These are phyloP conservation scores for Candida andamanensis DNA, from an alignment of 805 yeast genomes.

Conservation along the genomic window DNA sequence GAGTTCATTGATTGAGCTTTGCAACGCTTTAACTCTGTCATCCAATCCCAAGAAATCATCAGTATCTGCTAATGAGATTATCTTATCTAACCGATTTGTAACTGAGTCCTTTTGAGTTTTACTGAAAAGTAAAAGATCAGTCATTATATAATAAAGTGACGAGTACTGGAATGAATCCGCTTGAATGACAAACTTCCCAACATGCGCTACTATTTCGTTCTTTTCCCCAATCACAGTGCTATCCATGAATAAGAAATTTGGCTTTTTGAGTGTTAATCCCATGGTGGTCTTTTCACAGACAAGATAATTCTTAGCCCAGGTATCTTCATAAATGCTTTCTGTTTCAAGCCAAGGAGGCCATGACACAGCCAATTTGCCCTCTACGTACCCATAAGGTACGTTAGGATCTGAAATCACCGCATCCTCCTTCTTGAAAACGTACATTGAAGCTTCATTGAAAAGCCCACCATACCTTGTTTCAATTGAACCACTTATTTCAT, in stretches of 20 bases:
- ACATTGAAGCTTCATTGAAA: constrained; percentile 51
- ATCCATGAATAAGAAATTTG: constrained; percentile 46
- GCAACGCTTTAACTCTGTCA: constrained; percentile 24
- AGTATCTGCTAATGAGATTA: constrained; percentile 31
- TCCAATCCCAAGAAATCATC: constrained; percentile 34
- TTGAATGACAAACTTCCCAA: constrained; percentile 34
- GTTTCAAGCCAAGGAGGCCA: constrained; percentile 93
- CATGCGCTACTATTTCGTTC: constrained; percentile 27
- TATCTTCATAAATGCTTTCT: constrained; percentile 57
- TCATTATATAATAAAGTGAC: constrained; percentile 28
- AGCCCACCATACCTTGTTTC: constrained; percentile 56
- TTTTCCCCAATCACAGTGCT: constrained; percentile 17
- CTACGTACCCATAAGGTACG: constrained; percentile 39
- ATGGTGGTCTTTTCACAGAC: constrained; percentile 30
- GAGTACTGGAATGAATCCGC: constrained; percentile 37
- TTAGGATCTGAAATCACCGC: constrained; percentile 26
- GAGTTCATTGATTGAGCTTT: constrained; percentile 23
- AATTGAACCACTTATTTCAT: constrained; percentile 35
- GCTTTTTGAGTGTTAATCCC: constrained; percentile 45
- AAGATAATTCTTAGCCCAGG: constrained; percentile 22
- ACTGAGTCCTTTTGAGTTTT: constrained; percentile 22
- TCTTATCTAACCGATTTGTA: constrained; percentile 37
- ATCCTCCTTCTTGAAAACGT: constrained; percentile 41
- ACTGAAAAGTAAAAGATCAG: constrained; percentile 29
- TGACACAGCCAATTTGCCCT: constrained; percentile 50